These are phyloP conservation scores for Irpex sp. DNA, from an alignment of 1,284 basidiomycete genomes.

Conservation along the genomic window DNA sequence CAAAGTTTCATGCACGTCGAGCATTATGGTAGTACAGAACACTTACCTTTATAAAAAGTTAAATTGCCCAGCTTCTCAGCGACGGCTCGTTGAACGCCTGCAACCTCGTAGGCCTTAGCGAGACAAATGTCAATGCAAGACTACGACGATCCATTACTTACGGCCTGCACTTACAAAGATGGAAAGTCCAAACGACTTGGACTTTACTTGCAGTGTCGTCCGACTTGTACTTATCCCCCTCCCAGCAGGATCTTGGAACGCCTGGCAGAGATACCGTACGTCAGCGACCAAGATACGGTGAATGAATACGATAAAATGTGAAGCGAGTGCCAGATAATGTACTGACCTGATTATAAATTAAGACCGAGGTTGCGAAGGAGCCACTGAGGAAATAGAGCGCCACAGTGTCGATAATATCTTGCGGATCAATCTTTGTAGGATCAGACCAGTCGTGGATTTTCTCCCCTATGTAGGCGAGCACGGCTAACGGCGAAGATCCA, in stretches of 20 bases:
- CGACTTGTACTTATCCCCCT: neutral
- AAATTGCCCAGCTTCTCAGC: neutral
- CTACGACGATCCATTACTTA: too few species aligned
- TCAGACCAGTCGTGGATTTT: conserved; percentile 1
- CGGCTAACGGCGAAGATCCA: conserved; percentile 10
- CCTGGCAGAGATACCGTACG: neutral
- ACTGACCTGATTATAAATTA: conserved; percentile 8
- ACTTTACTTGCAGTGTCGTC: neutral
- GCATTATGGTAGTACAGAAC: neutral
- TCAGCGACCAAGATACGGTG: too few species aligned
- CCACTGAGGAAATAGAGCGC: conserved; percentile 15
- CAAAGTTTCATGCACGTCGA: neutral
- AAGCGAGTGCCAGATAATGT: neutral
- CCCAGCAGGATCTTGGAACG: neutral
- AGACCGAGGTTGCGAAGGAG: conserved; percentile 7
- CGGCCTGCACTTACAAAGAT: neutral
- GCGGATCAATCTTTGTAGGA: neutral
- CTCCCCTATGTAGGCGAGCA: conserved; percentile 14
- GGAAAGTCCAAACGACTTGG: neutral
- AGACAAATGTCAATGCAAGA: too few species aligned
- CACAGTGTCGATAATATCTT: conserved; percentile 4
- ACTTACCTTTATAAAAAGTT: neutral
- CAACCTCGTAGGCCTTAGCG: neutral
- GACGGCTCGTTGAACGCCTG: neutral
- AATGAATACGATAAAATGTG: too few species aligned